phyloP scores from a whole-genome alignment of 2,329 filamentous ascomycete species.

The Plectosphaerella cucumerina region DNA sequence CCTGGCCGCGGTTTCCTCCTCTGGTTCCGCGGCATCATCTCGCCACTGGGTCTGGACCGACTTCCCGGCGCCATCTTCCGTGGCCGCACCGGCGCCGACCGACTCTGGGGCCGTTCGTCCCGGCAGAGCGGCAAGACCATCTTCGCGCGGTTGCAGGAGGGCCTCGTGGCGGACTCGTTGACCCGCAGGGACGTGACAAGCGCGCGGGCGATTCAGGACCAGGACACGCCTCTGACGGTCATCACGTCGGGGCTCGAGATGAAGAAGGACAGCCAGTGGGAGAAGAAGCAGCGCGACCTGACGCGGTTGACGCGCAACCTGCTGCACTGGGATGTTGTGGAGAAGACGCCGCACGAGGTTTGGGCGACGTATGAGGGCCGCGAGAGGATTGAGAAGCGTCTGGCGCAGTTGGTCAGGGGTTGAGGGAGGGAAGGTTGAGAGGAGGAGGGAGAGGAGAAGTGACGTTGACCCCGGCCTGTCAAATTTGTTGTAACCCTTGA shows the following conservation, averaged over 20 bases:
- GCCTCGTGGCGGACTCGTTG: conserved; percentile 78
- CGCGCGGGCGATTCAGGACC: conserved; percentile 73
- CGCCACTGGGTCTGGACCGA: conserved; percentile 80
- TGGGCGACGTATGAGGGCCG: conserved; percentile 75
- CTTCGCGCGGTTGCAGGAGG: conserved; percentile 91
- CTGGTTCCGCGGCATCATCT: conserved; percentile 82
- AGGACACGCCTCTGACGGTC: conserved; percentile 71
- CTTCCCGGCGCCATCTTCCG: conserved; percentile 77
- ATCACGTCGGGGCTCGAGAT: conserved; percentile 77
- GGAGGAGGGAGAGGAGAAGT: too few relatives aligned
- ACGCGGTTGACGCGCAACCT: conserved; percentile 76
- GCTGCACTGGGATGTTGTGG: conserved; percentile 80
- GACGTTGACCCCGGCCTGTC: too few relatives aligned
- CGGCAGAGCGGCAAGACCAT: conserved; percentile 80
- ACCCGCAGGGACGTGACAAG: conserved; percentile 78
- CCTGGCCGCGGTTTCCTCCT: conserved; percentile 74
- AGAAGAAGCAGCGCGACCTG: conserved; percentile 78
- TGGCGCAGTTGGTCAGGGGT: conserved; percentile 60
- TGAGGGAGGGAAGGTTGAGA: neutral
- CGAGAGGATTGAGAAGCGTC: conserved; percentile 65
- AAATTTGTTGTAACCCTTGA: too few relatives aligned
- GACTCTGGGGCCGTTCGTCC: conserved; percentile 75
- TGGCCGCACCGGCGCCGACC: conserved; percentile 75
- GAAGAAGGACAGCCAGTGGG: conserved; percentile 67
- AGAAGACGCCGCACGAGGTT: conserved; percentile 78